These are phyloP conservation scores for Coemansia sp. DNA, from an alignment of 192 early-diverging fungal species.

Conservation along the genomic window DNA sequence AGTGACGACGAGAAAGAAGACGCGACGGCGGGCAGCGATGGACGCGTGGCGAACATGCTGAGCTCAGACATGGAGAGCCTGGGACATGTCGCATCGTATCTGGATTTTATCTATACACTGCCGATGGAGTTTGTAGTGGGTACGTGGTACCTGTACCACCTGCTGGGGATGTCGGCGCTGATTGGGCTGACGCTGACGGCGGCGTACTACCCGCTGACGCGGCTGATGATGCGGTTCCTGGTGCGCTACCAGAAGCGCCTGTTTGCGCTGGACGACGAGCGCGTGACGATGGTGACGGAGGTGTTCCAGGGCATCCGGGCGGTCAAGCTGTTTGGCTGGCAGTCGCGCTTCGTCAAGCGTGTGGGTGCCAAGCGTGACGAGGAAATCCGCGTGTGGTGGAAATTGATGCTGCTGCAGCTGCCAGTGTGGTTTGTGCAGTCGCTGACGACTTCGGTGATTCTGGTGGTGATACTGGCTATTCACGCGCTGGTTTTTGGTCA, in stretches of 20 bases:
- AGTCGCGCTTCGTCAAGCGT: slow-evolving; percentile 67
- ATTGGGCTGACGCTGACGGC: slow-evolving; percentile 71
- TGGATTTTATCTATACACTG: slow-evolving; percentile 63
- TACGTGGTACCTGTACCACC: slow-evolving; percentile 65
- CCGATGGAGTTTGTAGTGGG: slow-evolving; percentile 69
- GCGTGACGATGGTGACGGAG: slow-evolving; percentile 81
- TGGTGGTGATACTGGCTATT: slow-evolving; percentile 61
- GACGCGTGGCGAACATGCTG: slow-evolving; percentile 70
- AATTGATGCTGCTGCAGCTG: slow-evolving; percentile 58
- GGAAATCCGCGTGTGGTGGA: slow-evolving; percentile 59
- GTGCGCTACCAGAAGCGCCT: slow-evolving; percentile 57
- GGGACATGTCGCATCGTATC: slow-evolving; percentile 57
- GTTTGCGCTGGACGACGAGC: slow-evolving; percentile 67
- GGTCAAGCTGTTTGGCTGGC: slow-evolving; percentile 92
- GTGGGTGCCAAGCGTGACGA: slow-evolving; percentile 64
- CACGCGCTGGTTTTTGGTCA: slow-evolving; percentile 59
- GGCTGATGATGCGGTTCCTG: slow-evolving; percentile 55
- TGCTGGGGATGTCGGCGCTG: slow-evolving; percentile 83
- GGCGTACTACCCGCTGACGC: slow-evolving; percentile 61
- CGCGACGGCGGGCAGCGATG: slow-evolving; percentile 46
- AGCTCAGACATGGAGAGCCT: slow-evolving; percentile 70
- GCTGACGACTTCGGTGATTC: slow-evolving; percentile 58
- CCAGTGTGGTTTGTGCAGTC: slow-evolving; percentile 55
- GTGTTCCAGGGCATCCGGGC: slow-evolving; percentile 87
- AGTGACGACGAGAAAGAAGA: slow-evolving; percentile 25